These are phyloP conservation scores for Chamaecrista fasciculata DNA, from an alignment of 306 rosid genomes.

Conservation along the genomic window DNA sequence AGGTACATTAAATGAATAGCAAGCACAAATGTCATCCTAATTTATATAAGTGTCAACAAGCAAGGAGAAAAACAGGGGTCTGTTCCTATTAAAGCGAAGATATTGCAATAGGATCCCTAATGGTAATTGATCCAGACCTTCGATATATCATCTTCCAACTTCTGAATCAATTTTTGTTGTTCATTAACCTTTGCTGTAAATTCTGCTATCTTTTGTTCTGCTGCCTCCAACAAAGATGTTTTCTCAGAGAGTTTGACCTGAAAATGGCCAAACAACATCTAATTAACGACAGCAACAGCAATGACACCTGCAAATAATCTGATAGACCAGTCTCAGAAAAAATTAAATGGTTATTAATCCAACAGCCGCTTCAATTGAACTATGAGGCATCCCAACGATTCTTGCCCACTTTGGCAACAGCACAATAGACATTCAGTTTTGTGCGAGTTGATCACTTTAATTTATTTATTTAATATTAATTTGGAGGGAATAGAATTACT, in stretches of 20 bases:
- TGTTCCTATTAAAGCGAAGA: slow-evolving; percentile 21
- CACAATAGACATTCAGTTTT: slow-evolving; percentile 15
- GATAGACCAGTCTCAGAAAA: not conserved
- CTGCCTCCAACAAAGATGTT: slow-evolving; percentile 63
- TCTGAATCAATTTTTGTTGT: slow-evolving; percentile 80
- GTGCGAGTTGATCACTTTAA: slow-evolving; percentile 2
- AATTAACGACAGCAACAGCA: slow-evolving; percentile 30
- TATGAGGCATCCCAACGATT: not conserved
- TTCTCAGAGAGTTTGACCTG: slow-evolving; percentile 87
- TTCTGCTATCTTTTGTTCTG: slow-evolving; percentile 67
- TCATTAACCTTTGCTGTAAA: slow-evolving; percentile 66
- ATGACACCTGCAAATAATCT: slow-evolving; percentile 5
- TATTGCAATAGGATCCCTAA: not conserved
- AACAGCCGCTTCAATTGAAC: slow-evolving; percentile 21
- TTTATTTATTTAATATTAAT: not conserved
- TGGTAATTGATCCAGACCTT: slow-evolving; percentile 57
- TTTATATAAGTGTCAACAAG: not conserved
- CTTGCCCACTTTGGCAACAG: slow-evolving; percentile 14
- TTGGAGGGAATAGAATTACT: not conserved
- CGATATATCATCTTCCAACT: slow-evolving; percentile 93
- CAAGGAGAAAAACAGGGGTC: slow-evolving; percentile 7
- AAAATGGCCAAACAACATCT: slow-evolving; percentile 29
- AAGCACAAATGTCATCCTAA: slow-evolving; percentile 19
- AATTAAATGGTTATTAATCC: slow-evolving; percentile 1
- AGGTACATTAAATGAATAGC: slow-evolving; percentile 13